These are phyloP conservation scores for Gypsophila paniculata DNA, from an alignment of 179 eudicot genomes.

Conservation along the genomic window DNA sequence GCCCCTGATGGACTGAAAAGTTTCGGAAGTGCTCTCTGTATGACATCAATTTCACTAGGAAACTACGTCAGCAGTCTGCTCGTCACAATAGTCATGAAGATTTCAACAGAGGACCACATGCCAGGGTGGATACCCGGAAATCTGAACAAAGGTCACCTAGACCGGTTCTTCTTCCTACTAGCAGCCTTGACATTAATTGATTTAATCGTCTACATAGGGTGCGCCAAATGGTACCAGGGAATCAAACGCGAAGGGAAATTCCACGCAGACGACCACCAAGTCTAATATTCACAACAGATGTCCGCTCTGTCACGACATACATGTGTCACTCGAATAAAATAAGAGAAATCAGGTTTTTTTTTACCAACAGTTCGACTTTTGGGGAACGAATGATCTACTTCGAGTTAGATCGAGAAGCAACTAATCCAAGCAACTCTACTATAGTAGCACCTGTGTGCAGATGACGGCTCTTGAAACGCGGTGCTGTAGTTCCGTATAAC, in stretches of 20 bases:
- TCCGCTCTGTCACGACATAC: background rate
- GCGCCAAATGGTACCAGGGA: conserved; percentile 65
- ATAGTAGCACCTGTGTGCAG: conserved; percentile 10
- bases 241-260: conserved; percentile 40
- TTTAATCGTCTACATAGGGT: conserved; percentile 44
- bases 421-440: conserved; percentile 11
- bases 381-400: conserved; percentile 3
- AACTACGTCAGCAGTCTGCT: conserved; percentile 64
- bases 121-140: conserved; percentile 82
- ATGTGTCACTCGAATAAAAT: conserved; percentile 22
- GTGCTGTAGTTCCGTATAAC: background rate
- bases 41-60: conserved; percentile 83
- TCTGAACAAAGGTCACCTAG: conserved; percentile 70
- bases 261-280: conserved; percentile 27
- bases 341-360: conserved; percentile 4
- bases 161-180: conserved; percentile 63
- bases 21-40: conserved; percentile 71
- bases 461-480: conserved; percentile 12
- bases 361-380: conserved; percentile 12
- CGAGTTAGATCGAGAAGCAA: conserved; percentile 13
- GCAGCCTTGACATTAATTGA: conserved; percentile 58
- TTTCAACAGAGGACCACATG: conserved; percentile 52
- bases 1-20: conserved; percentile 81
- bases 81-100: conserved; percentile 63
- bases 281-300: conserved; percentile 15